Conservation (phyloP, 345 rosid species). For the Arabis hirsuta region DNA sequence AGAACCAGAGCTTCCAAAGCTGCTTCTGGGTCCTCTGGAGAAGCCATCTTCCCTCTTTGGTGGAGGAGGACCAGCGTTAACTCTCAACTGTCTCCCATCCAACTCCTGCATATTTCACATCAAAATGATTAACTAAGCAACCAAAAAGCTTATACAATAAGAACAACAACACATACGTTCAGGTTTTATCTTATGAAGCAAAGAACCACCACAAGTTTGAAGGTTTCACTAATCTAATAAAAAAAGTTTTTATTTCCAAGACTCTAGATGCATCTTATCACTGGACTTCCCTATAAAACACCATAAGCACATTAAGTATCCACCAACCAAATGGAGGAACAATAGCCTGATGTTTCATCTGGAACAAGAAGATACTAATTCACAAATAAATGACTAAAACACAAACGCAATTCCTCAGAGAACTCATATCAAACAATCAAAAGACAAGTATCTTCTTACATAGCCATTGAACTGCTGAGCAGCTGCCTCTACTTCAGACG, state of each 20-base stretch:
- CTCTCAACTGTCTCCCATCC: conserved; percentile 89
- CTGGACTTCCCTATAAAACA: too few relatives aligned
- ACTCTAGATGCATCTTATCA: background rate
- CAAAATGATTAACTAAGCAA: conserved; percentile 6
- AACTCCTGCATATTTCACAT: conserved; percentile 59
- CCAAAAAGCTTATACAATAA: background rate
- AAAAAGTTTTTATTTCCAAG: background rate
- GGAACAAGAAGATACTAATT: background rate
- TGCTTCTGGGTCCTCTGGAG: conserved; percentile 50
- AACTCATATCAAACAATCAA: background rate
- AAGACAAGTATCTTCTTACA: conserved; percentile 52
- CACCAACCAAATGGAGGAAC: background rate
- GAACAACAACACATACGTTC: conserved; percentile 12
- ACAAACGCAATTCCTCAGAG: conserved; percentile 1
- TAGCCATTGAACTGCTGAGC: conserved; percentile 87
- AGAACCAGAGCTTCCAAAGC: conserved; percentile 42
- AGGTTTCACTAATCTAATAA: background rate
- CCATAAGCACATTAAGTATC: background rate
- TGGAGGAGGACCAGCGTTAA: conserved; percentile 86
- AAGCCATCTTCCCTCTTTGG: conserved; percentile 60
- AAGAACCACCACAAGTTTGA: conserved; percentile 15
- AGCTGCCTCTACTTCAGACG: conserved; percentile 78
- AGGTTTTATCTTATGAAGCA: background rate
- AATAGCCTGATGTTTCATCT: background rate
- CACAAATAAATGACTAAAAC: background rate